Conservation (phyloP, 495 filamentous ascomycete species). For the Entonaema liquescens region DNA sequence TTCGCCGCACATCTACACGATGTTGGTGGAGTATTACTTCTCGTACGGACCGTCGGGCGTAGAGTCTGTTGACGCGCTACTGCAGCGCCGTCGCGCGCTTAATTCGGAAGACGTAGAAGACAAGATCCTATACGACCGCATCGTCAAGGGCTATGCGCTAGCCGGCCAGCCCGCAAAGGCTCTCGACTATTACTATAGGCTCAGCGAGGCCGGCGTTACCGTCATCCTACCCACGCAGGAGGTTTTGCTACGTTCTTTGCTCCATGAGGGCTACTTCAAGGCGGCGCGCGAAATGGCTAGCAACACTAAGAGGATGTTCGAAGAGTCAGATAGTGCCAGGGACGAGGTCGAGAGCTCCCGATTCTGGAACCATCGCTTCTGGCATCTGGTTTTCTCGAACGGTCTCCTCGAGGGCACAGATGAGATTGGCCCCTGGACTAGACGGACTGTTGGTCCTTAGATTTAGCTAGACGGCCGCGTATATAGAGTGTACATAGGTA, state of each 20-base stretch:
- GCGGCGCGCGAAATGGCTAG: slow-evolving; percentile 48
- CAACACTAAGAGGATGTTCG: slow-evolving; percentile 48
- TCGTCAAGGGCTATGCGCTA: slow-evolving; percentile 68
- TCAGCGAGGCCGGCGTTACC: slow-evolving; percentile 50
- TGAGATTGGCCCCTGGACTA: not conserved
- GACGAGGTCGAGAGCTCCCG: slow-evolving; percentile 20
- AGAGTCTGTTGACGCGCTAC: slow-evolving; percentile 62
- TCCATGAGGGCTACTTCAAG: slow-evolving; percentile 48
- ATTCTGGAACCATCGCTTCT: slow-evolving; percentile 56
- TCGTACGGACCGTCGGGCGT: slow-evolving; percentile 63
- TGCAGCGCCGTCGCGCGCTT: slow-evolving; percentile 54
- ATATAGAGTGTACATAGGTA: slow-evolving; percentile 2
- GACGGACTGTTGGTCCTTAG: not conserved
- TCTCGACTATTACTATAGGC: slow-evolving; percentile 58
- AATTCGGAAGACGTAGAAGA: slow-evolving; percentile 57
- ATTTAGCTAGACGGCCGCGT: not conserved
- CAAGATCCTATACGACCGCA: slow-evolving; percentile 70
- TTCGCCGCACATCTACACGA: slow-evolving; percentile 71
- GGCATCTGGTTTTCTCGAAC: slow-evolving; percentile 48
- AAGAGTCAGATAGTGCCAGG: slow-evolving; percentile 34
- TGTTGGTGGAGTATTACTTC: slow-evolving; percentile 75
- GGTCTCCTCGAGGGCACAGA: slow-evolving; percentile 44
- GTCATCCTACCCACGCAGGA: slow-evolving; percentile 57
- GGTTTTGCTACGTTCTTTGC: slow-evolving; percentile 58
- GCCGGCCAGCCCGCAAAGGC: slow-evolving; percentile 59